A percentile compares a stretch with the other conserved stretches of the same genome.
phyloP scores from a whole-genome alignment of 2,329 filamentous ascomycete species.

The Sphaerulina vaccinii region DNA sequence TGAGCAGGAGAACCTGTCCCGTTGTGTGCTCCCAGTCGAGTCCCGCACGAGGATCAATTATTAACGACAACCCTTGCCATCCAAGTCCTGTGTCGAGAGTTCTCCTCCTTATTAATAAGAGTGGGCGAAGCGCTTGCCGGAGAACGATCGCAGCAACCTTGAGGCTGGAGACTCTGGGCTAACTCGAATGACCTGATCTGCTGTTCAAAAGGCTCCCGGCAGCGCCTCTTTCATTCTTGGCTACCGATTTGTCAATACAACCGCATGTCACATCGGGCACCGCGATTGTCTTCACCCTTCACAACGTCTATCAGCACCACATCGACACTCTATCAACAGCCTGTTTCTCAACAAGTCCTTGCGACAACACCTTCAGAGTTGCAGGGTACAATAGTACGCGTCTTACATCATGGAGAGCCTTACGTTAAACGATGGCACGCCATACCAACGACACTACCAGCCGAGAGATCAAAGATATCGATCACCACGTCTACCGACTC shows the following conservation, averaged over 20 bases:
- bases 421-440: constrained; percentile 22
- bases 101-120: constrained; percentile 19
- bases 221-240: constrained; percentile 19
- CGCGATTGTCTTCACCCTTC: constrained; percentile 9
- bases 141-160: constrained; percentile 22
- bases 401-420: constrained; percentile 25
- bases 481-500: constrained; percentile 36
- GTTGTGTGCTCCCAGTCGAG: constrained; percentile 23
- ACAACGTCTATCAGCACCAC: neutral
- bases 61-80: constrained; percentile 20
- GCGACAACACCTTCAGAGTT: neutral
- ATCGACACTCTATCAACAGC: neutral
- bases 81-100: constrained; percentile 6
- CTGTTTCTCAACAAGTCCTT: neutral
- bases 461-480: constrained; percentile 21
- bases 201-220: constrained; percentile 18
- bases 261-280: constrained; percentile 12
- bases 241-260: constrained; percentile 13
- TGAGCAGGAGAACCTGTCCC: constrained; percentile 19
- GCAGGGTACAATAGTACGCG: neutral
- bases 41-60: constrained; percentile 24
- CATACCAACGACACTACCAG: constrained; percentile 20
- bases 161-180: constrained; percentile 20
- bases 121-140: constrained; percentile 15
- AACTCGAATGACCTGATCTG: constrained; percentile 13